Conservation (phyloP, 1,284 basidiomycete species). For the Omphalotus olearius region DNA sequence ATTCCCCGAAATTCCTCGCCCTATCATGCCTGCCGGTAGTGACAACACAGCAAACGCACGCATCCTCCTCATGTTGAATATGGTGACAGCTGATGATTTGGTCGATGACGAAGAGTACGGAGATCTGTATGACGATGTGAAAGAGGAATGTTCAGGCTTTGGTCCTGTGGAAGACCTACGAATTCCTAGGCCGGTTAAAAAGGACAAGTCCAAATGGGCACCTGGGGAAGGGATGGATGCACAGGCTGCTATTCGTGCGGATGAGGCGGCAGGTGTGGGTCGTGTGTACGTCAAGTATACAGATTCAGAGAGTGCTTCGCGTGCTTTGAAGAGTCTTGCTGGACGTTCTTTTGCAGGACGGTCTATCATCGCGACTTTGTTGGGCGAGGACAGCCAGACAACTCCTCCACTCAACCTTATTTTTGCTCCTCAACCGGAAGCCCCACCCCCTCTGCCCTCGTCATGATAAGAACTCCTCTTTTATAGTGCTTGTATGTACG, state of each 20-base stretch:
- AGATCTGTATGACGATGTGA: constrained; percentile 93
- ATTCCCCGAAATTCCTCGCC: constrained; percentile 73
- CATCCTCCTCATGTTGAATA: constrained; percentile 97
- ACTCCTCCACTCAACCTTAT: constrained; percentile 75
- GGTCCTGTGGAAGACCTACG: constrained; percentile 83
- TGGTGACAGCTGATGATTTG: constrained; percentile 95
- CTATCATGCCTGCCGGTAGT: constrained; percentile 74
- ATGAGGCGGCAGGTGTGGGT: constrained; percentile 90
- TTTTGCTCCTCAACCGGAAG: constrained; percentile 73
- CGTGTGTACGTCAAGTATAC: constrained; percentile 89
- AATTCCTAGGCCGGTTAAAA: constrained; percentile 85
- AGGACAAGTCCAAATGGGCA: constrained; percentile 79
- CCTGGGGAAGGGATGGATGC: constrained; percentile 58
- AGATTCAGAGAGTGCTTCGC: constrained; percentile 55
- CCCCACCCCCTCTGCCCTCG: no score
- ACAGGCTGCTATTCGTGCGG: constrained; percentile 62
- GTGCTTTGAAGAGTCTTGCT: constrained; percentile 80
- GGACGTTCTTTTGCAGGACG: constrained; percentile 90
- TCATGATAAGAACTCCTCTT: no score
- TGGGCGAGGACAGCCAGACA: constrained; percentile 77
- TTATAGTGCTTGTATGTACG: no score
- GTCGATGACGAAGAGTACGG: constrained; percentile 89
- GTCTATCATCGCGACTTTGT: constrained; percentile 79
- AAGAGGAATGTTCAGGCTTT: constrained; percentile 86
- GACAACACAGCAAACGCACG: constrained; percentile 48